A percentile compares a stretch with the other conserved stretches of the same genome.
Conservation (phyloP, 495 filamentous ascomycete species). For the Pyrenula massariospora region DNA sequence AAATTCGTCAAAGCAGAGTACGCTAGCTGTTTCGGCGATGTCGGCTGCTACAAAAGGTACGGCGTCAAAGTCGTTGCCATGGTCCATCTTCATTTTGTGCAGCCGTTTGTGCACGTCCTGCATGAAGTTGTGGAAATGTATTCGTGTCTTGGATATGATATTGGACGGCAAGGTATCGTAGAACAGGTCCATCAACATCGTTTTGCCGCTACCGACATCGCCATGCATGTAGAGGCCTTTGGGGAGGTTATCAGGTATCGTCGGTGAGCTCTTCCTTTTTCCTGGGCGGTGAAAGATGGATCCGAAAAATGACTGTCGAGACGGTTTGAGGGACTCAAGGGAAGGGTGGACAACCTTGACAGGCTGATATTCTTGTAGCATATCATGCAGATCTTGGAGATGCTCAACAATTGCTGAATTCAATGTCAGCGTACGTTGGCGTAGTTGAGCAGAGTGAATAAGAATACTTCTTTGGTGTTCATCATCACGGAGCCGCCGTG, state of each 20-base stretch:
- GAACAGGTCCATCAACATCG: slow-evolving; percentile 99
- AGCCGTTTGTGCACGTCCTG: slow-evolving; percentile 91
- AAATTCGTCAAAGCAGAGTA: slow-evolving; percentile 97
- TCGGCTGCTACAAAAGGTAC: slow-evolving; percentile 87
- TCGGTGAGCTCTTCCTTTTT: slow-evolving; percentile 21
- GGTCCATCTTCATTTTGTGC: slow-evolving; percentile 76
- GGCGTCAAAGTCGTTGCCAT: slow-evolving; percentile 85
- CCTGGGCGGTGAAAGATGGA: slow-evolving; percentile 50
- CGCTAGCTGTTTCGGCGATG: slow-evolving; percentile 72
- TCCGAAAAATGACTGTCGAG: slow-evolving; percentile 53
- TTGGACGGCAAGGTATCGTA: slow-evolving; percentile 81
- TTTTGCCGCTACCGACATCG: slow-evolving; percentile 96
- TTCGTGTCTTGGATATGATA: slow-evolving; percentile 78
- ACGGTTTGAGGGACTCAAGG: slow-evolving; percentile 52
- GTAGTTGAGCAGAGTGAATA: background rate
- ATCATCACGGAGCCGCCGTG: slow-evolving; percentile 68
- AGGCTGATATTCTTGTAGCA: slow-evolving; percentile 61
- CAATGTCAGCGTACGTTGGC: background rate
- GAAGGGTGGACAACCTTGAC: slow-evolving; percentile 66
- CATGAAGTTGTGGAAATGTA: slow-evolving; percentile 99
- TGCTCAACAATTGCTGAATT: slow-evolving; percentile 66
- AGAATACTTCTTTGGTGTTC: slow-evolving; percentile 73
- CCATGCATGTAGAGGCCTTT: slow-evolving; percentile 92
- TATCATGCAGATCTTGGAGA: slow-evolving; percentile 81
- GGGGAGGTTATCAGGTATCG: slow-evolving; percentile 64